Evolutionary conservation across 164 flowering plant species (phyloP).

Genomic region (Macadamia tetraphylla): DNA sequence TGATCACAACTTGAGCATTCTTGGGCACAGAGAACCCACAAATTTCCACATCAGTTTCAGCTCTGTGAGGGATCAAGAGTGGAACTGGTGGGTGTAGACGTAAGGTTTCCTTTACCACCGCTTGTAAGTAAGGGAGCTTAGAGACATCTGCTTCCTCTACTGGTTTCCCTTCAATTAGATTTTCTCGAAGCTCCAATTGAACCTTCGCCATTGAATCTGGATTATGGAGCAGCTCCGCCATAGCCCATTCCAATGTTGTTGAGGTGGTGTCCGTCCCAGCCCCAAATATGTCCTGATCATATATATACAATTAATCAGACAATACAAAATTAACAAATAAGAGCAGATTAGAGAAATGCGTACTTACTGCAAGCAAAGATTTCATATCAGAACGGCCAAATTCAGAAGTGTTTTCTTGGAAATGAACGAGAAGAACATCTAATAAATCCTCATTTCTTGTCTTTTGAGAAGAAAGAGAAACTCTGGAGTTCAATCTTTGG

Average conservation of each 20-base stretch:
- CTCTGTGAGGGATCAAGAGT: conserved; percentile 17
- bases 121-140: conserved; percentile 18
- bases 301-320: neutral
- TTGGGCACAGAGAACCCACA: conserved; percentile 13
- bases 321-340: neutral
- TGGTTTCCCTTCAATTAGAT: neutral
- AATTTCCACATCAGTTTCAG: conserved; percentile 6
- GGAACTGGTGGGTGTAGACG: conserved; percentile 20
- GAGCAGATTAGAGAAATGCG: neutral
- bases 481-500: conserved; percentile 5
- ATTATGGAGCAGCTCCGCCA: conserved; percentile 13
- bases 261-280: conserved; percentile 22
- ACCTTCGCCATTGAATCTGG: conserved; percentile 11
- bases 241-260: conserved; percentile 20
- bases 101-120: conserved; percentile 20
- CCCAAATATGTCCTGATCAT: conserved; percentile 13
- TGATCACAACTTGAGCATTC: conserved; percentile 15
- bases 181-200: conserved; percentile 6
- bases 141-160: conserved; percentile 13
- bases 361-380: neutral
- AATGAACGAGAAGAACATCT: conserved; percentile 13
- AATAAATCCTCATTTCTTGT: conserved; percentile 6
- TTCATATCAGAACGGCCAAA: conserved; percentile 1
- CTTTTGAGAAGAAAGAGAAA: neutral
- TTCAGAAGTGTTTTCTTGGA: neutral